phyloP scores from a whole-genome alignment of 306 rosid genomes.

The Mimosa pudica region DNA sequence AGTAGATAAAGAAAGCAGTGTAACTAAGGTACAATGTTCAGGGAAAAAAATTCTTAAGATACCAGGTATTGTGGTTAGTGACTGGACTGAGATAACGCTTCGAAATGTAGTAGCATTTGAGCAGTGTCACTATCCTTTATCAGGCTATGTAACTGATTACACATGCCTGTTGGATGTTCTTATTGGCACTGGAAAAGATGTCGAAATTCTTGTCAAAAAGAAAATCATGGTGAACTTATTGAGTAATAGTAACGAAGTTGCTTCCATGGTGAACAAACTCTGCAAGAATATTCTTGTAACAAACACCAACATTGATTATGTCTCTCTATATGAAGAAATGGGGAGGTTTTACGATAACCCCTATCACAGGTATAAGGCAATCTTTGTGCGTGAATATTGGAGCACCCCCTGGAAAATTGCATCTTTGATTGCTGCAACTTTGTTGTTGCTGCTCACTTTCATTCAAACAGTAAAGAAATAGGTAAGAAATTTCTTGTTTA shows the following conservation, averaged over 20 bases:
- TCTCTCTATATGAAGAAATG: background rate
- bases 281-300: background rate
- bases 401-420: background rate
- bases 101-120: constrained; percentile 34
- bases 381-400: background rate
- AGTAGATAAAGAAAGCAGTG: constrained; percentile 19
- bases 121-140: background rate
- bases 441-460: background rate
- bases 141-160: background rate
- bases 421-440: background rate
- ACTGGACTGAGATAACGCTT: background rate
- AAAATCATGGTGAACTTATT: background rate
- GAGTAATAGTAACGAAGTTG: background rate
- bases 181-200: background rate
- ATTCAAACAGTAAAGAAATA: background rate
- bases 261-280: background rate
- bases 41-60: constrained; percentile 35
- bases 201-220: background rate
- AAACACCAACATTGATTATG: background rate
- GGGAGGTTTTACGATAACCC: background rate
- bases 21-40: constrained; percentile 36
- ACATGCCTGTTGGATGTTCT: background rate
- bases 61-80: constrained; percentile 30
- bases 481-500: background rate
- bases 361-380: background rate